Evolutionary conservation across 345 rosid genomes (phyloP), one percentile per base, ranked within the genome.

Genomic region (Toxicodendron radicans): DNA sequence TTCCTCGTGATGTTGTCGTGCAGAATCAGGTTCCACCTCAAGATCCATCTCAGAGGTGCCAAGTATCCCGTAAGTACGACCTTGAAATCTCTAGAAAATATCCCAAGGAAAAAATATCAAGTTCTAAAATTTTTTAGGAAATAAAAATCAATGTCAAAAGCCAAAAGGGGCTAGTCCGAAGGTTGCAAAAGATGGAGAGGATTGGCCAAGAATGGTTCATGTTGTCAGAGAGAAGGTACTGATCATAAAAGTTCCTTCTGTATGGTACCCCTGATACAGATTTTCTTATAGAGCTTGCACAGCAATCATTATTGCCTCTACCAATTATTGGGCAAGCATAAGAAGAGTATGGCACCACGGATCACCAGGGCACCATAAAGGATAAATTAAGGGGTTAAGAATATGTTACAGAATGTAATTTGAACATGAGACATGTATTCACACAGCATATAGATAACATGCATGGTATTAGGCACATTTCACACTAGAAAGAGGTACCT

Each of bases 51-150:
- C 99, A 67, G 99, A 86, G 78, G 88, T 81, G 64, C 83, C 87
- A 78, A 95, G 98, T 72, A 90, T 87, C 53, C 97, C 94, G n/a
- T 95, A 95, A 23, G 88, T 79, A 30, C 93, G 95, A 61, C 97
- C 99, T 87, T 95, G 97, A 84, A 95, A 95, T 83, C 97, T 91
- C 98, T 95, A 70, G 14, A 79, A 52, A 59, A 21, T 2, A 69
- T 23, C 68, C 20, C 58, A 69, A 67, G 41, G 43, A 51, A 59
- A 32, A 45, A 41, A 23, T 33, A 23, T 5, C 59, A 21, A 46
- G 16, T 20, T 46, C 59, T 33, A 59, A 49, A 49, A 75, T 33
- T 67, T 62, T 58, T 33, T 43, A 70, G 14, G 2, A 64, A 35
- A 51, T 30, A 54, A 41, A 64, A 41, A n/a, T 11, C 13, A 45